Conservation (phyloP, 2,329 filamentous ascomycete species). For the Colletotrichum sp. region DNA sequence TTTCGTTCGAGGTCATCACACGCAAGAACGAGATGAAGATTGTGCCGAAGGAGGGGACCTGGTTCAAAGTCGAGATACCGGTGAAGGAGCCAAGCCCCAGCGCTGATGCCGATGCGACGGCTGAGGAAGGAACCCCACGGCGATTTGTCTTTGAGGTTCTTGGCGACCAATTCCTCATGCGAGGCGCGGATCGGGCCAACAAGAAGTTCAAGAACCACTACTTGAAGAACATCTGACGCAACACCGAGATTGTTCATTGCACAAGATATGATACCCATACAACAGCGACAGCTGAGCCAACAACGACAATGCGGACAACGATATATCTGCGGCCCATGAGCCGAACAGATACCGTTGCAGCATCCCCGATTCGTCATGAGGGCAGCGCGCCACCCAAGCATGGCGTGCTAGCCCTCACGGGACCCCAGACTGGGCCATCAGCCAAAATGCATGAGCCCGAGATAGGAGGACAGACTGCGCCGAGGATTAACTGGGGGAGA, state of each 20-base stretch:
- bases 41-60: conserved; percentile 87
- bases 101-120: neutral
- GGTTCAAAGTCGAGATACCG: conserved; percentile 80
- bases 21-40: conserved; percentile 72
- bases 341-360: neutral
- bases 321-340: neutral
- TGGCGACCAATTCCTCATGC: conserved; percentile 84
- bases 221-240: conserved; percentile 70
- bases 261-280: neutral
- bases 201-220: conserved; percentile 92
- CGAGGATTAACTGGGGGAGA: neutral
- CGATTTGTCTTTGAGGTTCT: conserved; percentile 82
- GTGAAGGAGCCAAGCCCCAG: conserved; percentile 24
- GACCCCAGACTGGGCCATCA: rapidly evolving
- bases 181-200: conserved; percentile 84
- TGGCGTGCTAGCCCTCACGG: neutral
- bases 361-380: rapidly evolving
- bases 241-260: rapidly evolving
- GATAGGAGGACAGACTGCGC: neutral
- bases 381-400: rapidly evolving
- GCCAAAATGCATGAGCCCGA: neutral
- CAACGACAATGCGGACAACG: neutral
- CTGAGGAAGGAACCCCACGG: conserved; percentile 25
- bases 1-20: conserved; percentile 85
- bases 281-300: neutral